Evolutionary conservation across 768 basidiomycete genomes (phyloP).

Genomic region (Suillus weaverae): DNA sequence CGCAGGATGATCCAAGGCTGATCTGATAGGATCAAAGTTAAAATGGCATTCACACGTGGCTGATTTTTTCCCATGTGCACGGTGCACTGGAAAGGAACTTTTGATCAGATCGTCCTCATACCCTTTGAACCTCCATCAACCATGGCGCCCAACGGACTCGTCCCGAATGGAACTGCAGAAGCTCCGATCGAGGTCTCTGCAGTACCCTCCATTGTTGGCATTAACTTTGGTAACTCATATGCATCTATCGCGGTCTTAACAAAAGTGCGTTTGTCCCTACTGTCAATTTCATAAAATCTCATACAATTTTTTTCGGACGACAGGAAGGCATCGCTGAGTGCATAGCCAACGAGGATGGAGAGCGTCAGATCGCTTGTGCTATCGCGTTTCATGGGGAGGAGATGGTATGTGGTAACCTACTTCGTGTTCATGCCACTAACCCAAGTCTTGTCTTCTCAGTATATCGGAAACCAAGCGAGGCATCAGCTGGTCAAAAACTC

Average conservation of each 20-base stretch:
- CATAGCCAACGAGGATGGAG: conserved; percentile 98
- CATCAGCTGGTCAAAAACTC: conserved; percentile 94
- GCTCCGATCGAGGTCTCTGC: conserved; percentile 34
- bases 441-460: conserved; percentile 48
- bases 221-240: conserved; percentile 95
- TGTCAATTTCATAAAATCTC: background rate
- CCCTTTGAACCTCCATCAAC: conserved; percentile 6
- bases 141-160: conserved; percentile 42
- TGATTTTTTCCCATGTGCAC: conserved; percentile 2
- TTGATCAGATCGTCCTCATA: background rate
- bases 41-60: conserved; percentile 4
- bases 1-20: no score
- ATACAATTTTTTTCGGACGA: conserved; percentile 2
- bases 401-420: conserved; percentile 55
- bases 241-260: conserved; percentile 95
- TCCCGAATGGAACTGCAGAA: conserved; percentile 55
- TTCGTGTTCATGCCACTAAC: conserved; percentile 9
- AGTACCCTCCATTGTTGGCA: conserved; percentile 73
- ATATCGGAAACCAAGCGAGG: conserved; percentile 94
- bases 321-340: conserved; percentile 92
- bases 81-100: background rate
- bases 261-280: conserved; percentile 56
- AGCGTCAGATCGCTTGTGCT: conserved; percentile 95
- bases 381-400: conserved; percentile 91
- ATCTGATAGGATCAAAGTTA: background rate